phyloP scores from a whole-genome alignment of 768 basidiomycete genomes.

The Calocera viscosa region DNA sequence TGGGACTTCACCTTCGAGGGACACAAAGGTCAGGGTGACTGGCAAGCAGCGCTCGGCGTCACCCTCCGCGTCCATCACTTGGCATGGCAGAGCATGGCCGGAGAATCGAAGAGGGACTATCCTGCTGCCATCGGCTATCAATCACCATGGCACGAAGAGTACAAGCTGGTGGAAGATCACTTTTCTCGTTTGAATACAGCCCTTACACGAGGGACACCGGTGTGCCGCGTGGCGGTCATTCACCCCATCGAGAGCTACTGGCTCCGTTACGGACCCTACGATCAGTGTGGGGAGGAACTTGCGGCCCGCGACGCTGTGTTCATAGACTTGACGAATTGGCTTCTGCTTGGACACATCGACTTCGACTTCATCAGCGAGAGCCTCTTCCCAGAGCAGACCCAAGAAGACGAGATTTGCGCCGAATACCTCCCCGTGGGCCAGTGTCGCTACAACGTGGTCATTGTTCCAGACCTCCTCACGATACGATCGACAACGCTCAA shows the following conservation, averaged over 20 bases:
- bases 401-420: conserved; percentile 11
- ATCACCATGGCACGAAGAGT: conserved; percentile 21
- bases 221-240: conserved; percentile 21
- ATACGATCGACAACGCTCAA: conserved; percentile 19
- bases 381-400: conserved; percentile 17
- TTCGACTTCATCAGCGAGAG: conserved; percentile 23
- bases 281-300: conserved; percentile 17
- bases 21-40: conserved; percentile 22
- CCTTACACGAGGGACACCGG: conserved; percentile 18
- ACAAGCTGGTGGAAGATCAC: conserved; percentile 20
- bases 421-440: conserved; percentile 17
- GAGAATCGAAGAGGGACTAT: conserved; percentile 22
- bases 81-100: conserved; percentile 18
- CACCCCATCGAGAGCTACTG: conserved; percentile 22
- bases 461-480: conserved; percentile 20
- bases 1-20: conserved; percentile 21
- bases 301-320: conserved; percentile 18
- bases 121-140: conserved; percentile 21
- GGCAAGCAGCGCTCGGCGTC: conserved; percentile 22
- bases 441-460: conserved; percentile 19
- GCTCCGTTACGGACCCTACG: conserved; percentile 20
- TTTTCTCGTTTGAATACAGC: conserved; percentile 19
- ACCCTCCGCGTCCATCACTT: conserved; percentile 20
- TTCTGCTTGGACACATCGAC: conserved; percentile 18
- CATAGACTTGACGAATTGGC: conserved; percentile 20